Evolutionary conservation across 2,329 filamentous ascomycete species (phyloP), one percentile per base, ranked within the genome.

Genomic region (Arthrobotrys sinensis): DNA sequence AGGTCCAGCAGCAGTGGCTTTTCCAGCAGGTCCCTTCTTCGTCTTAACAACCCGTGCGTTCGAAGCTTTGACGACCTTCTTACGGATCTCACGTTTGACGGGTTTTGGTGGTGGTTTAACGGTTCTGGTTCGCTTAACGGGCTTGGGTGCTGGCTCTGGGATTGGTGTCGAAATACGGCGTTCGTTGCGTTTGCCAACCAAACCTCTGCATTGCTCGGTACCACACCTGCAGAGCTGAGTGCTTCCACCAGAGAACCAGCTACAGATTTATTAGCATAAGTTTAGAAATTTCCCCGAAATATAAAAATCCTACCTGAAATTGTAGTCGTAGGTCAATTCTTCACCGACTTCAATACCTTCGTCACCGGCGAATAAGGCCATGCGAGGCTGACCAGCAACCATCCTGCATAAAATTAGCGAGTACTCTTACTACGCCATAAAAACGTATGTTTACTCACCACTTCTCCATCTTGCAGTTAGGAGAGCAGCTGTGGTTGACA

Each of bases 381-480:
- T 98, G 70, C 96, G 90, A 48, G 95, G 95, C 84, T 97, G 94
- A 32, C 94, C 94, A 60, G 91, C 91, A 68, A 99, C 96, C 79
- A 94, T 95, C 93, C 80, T 81, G 69, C 43, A 24, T 34, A 12
- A 38, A 45, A 63, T 78, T 62, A 79, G 64, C 60, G 46, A 45
- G 32, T 34, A 10, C 45, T 40, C 3, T 19, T 2, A 24, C 16
- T 21, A 40, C 16, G 11, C 36, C 16, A 11, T 28, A 53, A 45
- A 16, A 36, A 40, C 1, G 24, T 5, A 28, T 24, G 12, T 21
- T 12, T 43, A 60, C 68, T 69, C 48, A 81, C 80, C 94, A 97
- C 84, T 97, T 98, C 82, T 97, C 93, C 94, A 99, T 98, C 80
- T 92, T 90, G 85, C 95, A 98, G 83, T 99, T 99, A 1, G 96